Conservation (phyloP, 306 rosid genomes). For the Datisca glomerata region DNA sequence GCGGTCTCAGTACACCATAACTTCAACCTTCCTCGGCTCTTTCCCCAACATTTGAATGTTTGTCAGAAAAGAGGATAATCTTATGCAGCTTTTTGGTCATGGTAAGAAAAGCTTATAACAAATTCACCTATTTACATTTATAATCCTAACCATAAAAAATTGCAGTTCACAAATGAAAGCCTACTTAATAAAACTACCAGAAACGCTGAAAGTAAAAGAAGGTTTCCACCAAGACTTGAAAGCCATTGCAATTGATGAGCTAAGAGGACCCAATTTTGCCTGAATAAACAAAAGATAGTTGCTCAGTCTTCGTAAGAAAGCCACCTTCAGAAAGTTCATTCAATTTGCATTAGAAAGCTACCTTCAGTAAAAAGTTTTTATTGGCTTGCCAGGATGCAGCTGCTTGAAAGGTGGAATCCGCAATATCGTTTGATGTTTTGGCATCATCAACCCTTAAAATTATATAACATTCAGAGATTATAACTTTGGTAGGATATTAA, state of each 20-base stretch:
- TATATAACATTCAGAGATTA: constrained; percentile 13
- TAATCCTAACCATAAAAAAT: no score
- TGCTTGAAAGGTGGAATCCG: constrained; percentile 74
- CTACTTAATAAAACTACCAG: constrained; percentile 42
- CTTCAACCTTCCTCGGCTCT: no score
- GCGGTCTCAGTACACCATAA: no score
- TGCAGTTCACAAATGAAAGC: constrained; percentile 4
- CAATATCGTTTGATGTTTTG: constrained; percentile 31
- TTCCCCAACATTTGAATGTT: no score
- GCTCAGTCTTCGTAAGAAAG: background rate
- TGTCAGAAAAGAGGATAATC: no score
- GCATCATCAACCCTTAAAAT: constrained; percentile 51
- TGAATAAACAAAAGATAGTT: constrained; percentile 14
- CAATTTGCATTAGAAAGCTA: constrained; percentile 17
- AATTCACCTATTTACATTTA: no score
- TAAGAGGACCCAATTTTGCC: constrained; percentile 76
- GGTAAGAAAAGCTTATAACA: no score
- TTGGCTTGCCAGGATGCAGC: constrained; percentile 99
- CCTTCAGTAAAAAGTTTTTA: constrained; percentile 83
- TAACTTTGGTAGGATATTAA: constrained; percentile 9
- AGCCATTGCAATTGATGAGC: constrained; percentile 62
- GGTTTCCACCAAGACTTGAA: constrained; percentile 99
- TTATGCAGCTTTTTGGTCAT: no score
- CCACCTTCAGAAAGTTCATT: background rate
- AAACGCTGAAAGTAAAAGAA: constrained; percentile 71